These are phyloP conservation scores for Colletotrichum sp. DNA, from an alignment of 2,329 filamentous ascomycete genomes.

Conservation along the genomic window DNA sequence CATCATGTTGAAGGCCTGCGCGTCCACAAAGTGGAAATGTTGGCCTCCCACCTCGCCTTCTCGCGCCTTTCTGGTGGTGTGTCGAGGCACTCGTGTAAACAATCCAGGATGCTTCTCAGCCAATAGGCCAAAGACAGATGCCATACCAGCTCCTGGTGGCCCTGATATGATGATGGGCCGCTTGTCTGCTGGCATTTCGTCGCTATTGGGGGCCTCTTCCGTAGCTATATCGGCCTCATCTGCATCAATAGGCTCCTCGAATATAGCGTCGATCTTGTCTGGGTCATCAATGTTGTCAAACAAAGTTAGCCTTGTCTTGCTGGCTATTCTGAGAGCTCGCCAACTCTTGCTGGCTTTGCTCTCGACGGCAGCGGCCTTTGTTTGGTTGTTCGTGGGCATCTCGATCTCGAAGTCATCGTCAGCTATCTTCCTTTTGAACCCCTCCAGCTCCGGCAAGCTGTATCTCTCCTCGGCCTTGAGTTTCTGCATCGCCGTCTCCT, in stretches of 20 bases:
- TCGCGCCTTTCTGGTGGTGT: conserved; percentile 56
- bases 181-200: conserved; percentile 50
- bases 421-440: conserved; percentile 75
- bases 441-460: conserved; percentile 70
- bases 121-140: conserved; percentile 66
- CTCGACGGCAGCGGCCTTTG: conserved; percentile 62
- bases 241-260: conserved; percentile 51
- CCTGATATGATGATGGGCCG: conserved; percentile 72
- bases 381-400: conserved; percentile 71
- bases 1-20: conserved; percentile 60
- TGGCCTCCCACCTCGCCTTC: conserved; percentile 58
- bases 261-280: conserved; percentile 69
- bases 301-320: conserved; percentile 72
- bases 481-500: conserved; percentile 63
- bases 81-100: conserved; percentile 63
- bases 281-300: conserved; percentile 91
- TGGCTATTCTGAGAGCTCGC: conserved; percentile 84
- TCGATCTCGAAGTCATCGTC: conserved; percentile 86
- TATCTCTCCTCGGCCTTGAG: conserved; percentile 72
- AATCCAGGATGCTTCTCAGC: conserved; percentile 67
- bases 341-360: conserved; percentile 88
- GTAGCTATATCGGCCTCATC: conserved; percentile 36
- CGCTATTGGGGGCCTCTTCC: conserved; percentile 30
- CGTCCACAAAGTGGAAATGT: conserved; percentile 61
- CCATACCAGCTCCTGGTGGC: conserved; percentile 65